Conservation (phyloP, 2,329 filamentous ascomycete species). For the Ophiostoma piceae region DNA sequence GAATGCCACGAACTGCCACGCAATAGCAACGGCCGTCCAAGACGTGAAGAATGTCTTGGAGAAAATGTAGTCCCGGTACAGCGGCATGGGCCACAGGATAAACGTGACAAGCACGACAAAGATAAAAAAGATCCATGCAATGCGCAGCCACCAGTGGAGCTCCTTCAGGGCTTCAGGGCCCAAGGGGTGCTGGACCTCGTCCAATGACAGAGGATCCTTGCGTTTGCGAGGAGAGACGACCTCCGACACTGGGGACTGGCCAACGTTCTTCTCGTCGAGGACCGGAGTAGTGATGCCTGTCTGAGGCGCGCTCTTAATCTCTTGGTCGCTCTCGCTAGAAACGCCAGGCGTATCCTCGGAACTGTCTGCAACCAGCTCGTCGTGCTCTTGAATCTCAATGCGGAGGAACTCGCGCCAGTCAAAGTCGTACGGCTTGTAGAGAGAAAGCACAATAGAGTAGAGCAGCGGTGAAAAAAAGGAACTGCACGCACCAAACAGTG, state of each 20-base stretch:
- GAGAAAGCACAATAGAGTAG: constrained; percentile 43
- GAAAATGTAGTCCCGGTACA: constrained; percentile 47
- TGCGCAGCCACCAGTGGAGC: constrained; percentile 21
- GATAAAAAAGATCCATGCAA: constrained; percentile 21
- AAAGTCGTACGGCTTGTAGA: constrained; percentile 35
- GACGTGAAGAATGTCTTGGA: constrained; percentile 43
- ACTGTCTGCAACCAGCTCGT: constrained; percentile 26
- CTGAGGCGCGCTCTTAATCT: constrained; percentile 10
- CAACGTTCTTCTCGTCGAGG: not conserved
- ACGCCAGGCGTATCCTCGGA: not conserved
- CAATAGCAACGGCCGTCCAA: constrained; percentile 42
- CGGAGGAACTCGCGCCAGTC: constrained; percentile 40
- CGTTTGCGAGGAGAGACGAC: not conserved
- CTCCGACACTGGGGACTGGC: not conserved
- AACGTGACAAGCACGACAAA: constrained; percentile 40
- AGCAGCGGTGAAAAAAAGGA: constrained; percentile 44
- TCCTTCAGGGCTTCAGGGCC: constrained; percentile 16
- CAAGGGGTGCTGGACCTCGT: constrained; percentile 36
- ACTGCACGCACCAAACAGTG: constrained; percentile 41
- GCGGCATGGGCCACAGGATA: constrained; percentile 45
- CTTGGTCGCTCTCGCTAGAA: constrained; percentile 12
- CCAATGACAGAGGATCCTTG: constrained; percentile 30
- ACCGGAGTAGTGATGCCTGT: not conserved
- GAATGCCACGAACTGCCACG: constrained; percentile 46
- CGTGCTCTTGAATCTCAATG: constrained; percentile 43